Percentiles rank a stretch among this genome's conserved stretches.
These are phyloP conservation scores for Cytospora mali DNA, from an alignment of 2,329 filamentous ascomycete genomes.

Conservation along the genomic window DNA sequence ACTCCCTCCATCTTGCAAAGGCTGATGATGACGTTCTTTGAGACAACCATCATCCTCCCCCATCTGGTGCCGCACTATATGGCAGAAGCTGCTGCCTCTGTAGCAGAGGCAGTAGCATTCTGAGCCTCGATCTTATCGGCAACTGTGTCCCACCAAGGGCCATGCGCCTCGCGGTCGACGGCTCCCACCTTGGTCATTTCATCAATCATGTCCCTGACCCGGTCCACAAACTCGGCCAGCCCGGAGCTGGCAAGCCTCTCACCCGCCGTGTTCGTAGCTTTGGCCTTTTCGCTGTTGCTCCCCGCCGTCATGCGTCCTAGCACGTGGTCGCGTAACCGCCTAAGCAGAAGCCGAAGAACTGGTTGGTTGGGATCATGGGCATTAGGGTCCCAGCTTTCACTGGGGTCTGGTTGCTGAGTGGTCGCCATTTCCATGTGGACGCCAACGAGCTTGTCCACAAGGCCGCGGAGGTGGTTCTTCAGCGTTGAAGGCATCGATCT, in stretches of 20 bases:
- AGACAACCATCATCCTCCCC: too few relatives aligned
- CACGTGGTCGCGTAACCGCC: constrained; percentile 68
- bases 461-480: constrained; percentile 58
- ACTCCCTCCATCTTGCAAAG: not conserved
- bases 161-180: constrained; percentile 70
- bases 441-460: constrained; percentile 59
- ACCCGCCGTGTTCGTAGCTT: constrained; percentile 67
- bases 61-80: not conserved
- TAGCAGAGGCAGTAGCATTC: constrained; percentile 22
- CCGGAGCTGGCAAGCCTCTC: constrained; percentile 72
- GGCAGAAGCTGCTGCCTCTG: not conserved
- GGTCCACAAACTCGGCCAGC: constrained; percentile 72
- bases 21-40: not conserved
- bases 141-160: constrained; percentile 70
- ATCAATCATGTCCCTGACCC: constrained; percentile 70
- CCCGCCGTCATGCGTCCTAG: constrained; percentile 65
- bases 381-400: constrained; percentile 22
- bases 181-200: constrained; percentile 65
- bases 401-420: constrained; percentile 21
- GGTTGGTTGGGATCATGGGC: constrained; percentile 52
- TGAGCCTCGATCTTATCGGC: constrained; percentile 57
- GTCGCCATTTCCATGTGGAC: constrained; percentile 47
- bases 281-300: constrained; percentile 70
- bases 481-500: constrained; percentile 67
- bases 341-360: constrained; percentile 67